These are phyloP conservation scores for Closterium sp. DNA, from an alignment of 139 green algal genomes.

Conservation along the genomic window DNA sequence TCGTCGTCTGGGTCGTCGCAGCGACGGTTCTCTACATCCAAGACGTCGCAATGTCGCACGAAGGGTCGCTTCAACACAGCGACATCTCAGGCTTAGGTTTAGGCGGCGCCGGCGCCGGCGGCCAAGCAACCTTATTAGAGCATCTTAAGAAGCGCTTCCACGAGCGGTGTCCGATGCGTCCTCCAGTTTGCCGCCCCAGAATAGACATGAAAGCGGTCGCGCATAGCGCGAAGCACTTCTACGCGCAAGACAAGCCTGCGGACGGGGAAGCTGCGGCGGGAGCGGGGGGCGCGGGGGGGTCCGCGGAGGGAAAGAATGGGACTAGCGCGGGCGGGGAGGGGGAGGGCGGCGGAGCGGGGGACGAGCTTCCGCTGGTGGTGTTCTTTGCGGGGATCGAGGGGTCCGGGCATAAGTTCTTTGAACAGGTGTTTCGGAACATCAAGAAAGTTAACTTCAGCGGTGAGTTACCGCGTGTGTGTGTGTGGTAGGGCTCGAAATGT, in stretches of 20 bases:
- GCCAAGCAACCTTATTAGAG: background rate
- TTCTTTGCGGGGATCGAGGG: slow-evolving; percentile 35
- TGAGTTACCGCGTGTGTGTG: background rate
- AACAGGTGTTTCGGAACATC: slow-evolving; percentile 35
- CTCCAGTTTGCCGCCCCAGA: background rate
- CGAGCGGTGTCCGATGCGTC: background rate
- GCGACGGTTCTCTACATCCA: slow-evolving; percentile 23
- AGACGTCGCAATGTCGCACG: slow-evolving; percentile 10
- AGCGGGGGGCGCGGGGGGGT: background rate
- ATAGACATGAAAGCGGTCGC: background rate
- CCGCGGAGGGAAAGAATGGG: slow-evolving; percentile 3
- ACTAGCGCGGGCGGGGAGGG: background rate
- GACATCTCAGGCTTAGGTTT: background rate
- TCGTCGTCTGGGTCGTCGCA: slow-evolving; percentile 25
- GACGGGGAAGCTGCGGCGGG: background rate
- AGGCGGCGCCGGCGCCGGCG: background rate
- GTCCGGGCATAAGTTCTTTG: slow-evolving; percentile 33
- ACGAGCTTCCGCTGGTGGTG: slow-evolving; percentile 12
- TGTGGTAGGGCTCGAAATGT: background rate
- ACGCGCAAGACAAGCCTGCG: background rate
- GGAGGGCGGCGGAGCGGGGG: too few species aligned
- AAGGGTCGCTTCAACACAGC: background rate
- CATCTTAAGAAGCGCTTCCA: background rate
- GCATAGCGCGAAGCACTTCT: background rate
- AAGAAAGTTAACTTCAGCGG: slow-evolving; percentile 21